These are phyloP conservation scores for Colletotrichum filicis DNA, from an alignment of 2,329 filamentous ascomycete genomes.

Conservation along the genomic window DNA sequence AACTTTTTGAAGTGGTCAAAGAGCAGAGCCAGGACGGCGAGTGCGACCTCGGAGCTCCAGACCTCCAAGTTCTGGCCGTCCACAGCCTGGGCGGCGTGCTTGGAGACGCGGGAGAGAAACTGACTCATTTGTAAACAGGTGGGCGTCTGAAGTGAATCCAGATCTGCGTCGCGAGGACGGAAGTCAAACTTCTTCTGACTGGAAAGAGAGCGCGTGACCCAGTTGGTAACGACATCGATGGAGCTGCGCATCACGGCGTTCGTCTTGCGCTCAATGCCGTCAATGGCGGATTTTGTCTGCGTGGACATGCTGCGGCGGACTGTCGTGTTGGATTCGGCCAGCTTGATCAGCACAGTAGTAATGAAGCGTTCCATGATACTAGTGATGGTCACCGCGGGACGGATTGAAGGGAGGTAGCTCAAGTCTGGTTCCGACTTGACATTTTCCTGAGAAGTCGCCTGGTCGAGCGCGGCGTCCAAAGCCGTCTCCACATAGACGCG, in stretches of 20 bases:
- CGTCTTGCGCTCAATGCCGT: constrained; percentile 87
- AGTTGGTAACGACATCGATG: constrained; percentile 77
- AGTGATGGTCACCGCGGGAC: constrained; percentile 86
- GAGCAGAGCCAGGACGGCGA: constrained; percentile 80
- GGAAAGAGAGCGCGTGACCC: constrained; percentile 77
- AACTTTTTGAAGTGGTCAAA: constrained; percentile 97
- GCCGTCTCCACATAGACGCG: constrained; percentile 80
- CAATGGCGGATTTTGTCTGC: constrained; percentile 77
- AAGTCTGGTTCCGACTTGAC: constrained; percentile 89
- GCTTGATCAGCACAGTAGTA: constrained; percentile 86
- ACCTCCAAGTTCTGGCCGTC: constrained; percentile 86
- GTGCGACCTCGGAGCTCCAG: constrained; percentile 85
- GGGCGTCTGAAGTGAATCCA: constrained; percentile 84
- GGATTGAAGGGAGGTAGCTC: constrained; percentile 81
- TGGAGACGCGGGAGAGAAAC: constrained; percentile 79
- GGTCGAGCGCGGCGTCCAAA: constrained; percentile 77
- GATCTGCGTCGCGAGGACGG: constrained; percentile 83
- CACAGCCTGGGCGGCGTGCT: constrained; percentile 73
- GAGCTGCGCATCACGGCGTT: constrained; percentile 68
- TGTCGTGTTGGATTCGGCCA: constrained; percentile 90
- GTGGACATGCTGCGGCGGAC: constrained; percentile 92
- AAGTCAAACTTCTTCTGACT: constrained; percentile 91
- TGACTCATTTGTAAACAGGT: constrained; percentile 85
- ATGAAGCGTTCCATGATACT: constrained; percentile 95
- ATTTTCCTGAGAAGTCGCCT: constrained; percentile 80